Conservation (phyloP, 768 basidiomycete genomes). For the Tephrocybe sp. region DNA sequence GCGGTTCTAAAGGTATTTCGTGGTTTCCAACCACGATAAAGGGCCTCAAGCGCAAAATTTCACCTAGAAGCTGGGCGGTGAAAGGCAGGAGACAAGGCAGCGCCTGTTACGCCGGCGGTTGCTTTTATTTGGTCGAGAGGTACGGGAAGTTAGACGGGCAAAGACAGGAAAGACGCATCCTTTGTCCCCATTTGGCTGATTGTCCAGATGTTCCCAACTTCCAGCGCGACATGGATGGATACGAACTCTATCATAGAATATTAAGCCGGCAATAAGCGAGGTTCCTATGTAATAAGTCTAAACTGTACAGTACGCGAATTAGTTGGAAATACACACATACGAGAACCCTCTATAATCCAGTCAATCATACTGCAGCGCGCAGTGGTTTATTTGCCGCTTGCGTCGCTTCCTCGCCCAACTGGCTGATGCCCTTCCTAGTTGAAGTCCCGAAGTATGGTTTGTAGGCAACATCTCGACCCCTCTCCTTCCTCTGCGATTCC, state of each 20-base stretch:
- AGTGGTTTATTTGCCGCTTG: too few species aligned
- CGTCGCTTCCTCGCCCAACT: too few species aligned
- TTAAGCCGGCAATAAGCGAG: background rate
- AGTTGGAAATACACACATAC: background rate
- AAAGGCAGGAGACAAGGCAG: background rate
- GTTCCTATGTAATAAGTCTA: too few species aligned
- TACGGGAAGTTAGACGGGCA: background rate
- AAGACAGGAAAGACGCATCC: too few species aligned
- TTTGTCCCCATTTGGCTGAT: background rate
- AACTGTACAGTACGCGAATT: background rate
- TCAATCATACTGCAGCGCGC: too few species aligned
- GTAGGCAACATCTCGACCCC: background rate
- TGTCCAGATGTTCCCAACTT: background rate
- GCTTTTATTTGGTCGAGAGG: conserved; percentile 1
- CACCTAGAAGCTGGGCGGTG: conserved; percentile 6
- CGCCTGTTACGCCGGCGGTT: background rate
- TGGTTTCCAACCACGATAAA: conserved; percentile 16
- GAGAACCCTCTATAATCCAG: background rate
- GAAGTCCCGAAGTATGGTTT: background rate
- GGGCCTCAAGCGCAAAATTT: background rate
- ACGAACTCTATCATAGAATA: too few species aligned
- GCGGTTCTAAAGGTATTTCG: conserved; percentile 7
- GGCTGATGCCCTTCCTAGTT: too few species aligned
- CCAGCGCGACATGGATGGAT: background rate
- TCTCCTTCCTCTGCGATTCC: background rate